These are phyloP conservation scores for Wallacemonas collosoma DNA, from an alignment of 208 protist species.

Conservation along the genomic window DNA sequence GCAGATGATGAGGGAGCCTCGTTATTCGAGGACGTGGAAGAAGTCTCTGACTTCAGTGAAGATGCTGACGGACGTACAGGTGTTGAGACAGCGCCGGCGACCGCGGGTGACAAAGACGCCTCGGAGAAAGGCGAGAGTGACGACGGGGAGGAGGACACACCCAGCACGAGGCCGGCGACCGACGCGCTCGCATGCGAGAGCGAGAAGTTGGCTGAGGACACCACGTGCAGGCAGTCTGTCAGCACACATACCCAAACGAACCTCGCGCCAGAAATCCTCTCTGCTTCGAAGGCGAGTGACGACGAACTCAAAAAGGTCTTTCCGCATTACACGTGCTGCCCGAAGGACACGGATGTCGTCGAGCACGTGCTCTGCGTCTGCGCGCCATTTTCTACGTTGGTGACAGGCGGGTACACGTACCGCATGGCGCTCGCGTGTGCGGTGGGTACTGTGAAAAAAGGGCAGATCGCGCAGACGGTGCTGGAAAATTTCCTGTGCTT, in stretches of 20 bases:
- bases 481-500: slow-evolving; percentile 18
- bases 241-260: slow-evolving; percentile 9
- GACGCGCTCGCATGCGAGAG: too few species aligned
- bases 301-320: slow-evolving; percentile 32
- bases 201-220: too few species aligned
- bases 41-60: slow-evolving; percentile 15
- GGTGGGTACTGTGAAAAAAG: slow-evolving; percentile 51
- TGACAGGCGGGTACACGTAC: slow-evolving; percentile 38
- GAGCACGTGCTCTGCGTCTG: slow-evolving; percentile 52
- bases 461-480: slow-evolving; percentile 30
- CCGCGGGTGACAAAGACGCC: background rate
- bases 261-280: background rate
- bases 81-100: background rate
- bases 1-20: slow-evolving; percentile 19
- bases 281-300: slow-evolving; percentile 23
- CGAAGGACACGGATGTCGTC: slow-evolving; percentile 28
- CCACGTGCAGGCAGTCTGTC: too few species aligned
- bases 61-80: slow-evolving; percentile 1
- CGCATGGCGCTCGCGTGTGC: slow-evolving; percentile 33
- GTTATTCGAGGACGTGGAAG: slow-evolving; percentile 2
- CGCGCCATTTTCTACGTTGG: slow-evolving; percentile 43
- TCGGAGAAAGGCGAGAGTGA: background rate
- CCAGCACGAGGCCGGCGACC: too few species aligned
- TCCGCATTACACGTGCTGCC: slow-evolving; percentile 40
- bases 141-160: background rate